These are phyloP conservation scores for Holtermanniella nyarrowii DNA, from an alignment of 768 basidiomycete species.

Conservation along the genomic window DNA sequence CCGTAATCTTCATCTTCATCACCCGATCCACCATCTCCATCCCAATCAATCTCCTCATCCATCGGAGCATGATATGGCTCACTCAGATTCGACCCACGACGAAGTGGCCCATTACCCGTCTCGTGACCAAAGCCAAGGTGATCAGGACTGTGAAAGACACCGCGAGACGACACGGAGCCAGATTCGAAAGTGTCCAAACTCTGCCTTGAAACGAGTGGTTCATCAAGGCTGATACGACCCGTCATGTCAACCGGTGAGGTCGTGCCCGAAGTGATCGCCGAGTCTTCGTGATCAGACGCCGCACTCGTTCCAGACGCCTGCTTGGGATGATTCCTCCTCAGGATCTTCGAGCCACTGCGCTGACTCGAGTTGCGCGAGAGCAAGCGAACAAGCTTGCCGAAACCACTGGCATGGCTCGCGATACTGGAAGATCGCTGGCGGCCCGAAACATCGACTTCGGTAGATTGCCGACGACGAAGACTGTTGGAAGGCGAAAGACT, in stretches of 20 bases:
- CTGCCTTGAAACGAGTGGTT: slow-evolving; percentile 1
- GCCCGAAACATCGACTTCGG: slow-evolving; percentile 17
- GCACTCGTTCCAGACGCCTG: slow-evolving; percentile 1
- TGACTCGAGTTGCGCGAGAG: slow-evolving; percentile 27
- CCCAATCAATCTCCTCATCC: slow-evolving; percentile 27
- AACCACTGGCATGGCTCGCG: slow-evolving; percentile 22
- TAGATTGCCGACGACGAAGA: slow-evolving; percentile 18
- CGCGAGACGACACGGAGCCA: slow-evolving; percentile 10
- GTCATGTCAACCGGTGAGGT: slow-evolving; percentile 7
- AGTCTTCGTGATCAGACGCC: slow-evolving; percentile 6
- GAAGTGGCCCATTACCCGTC: not conserved
- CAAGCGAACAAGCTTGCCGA: slow-evolving; percentile 23
- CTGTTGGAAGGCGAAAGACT: slow-evolving; percentile 14
- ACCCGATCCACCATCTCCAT: slow-evolving; percentile 27
- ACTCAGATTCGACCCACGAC: slow-evolving; percentile 14
- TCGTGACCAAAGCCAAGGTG: not conserved
- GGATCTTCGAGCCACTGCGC: slow-evolving; percentile 5
- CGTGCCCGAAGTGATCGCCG: slow-evolving; percentile 1
- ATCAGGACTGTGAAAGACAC: slow-evolving; percentile 10
- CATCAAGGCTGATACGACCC: slow-evolving; percentile 12
- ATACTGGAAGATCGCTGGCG: slow-evolving; percentile 33
- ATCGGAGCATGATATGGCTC: slow-evolving; percentile 6
- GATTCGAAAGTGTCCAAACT: slow-evolving; percentile 18
- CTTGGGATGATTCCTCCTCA: not conserved
- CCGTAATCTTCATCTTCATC: slow-evolving; percentile 29